Percentiles rank a stretch among this genome's conserved stretches.
Conservation (phyloP, 306 rosid genomes). For the Dryas drummondii region DNA sequence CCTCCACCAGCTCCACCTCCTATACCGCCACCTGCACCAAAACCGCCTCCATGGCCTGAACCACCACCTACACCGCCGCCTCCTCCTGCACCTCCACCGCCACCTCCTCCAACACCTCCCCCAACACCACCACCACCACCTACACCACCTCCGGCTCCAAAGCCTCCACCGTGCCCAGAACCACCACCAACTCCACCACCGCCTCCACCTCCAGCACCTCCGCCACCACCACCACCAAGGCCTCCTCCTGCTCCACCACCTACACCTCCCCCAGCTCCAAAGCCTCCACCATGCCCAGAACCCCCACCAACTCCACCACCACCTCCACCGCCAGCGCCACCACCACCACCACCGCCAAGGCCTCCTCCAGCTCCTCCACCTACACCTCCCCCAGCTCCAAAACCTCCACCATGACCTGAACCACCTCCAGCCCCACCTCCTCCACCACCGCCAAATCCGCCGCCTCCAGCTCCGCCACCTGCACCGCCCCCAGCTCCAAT, state of each 20-base stretch:
- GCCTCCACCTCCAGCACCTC: slow-evolving; percentile 22
- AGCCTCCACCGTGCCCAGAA: slow-evolving; percentile 15
- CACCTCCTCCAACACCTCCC: slow-evolving; percentile 16
- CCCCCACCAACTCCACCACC: slow-evolving; percentile 37
- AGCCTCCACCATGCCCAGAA: slow-evolving; percentile 35
- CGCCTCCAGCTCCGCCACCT: slow-evolving; percentile 19
- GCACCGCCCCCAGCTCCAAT: slow-evolving; percentile 32
- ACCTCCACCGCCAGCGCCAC: slow-evolving; percentile 18
- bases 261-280: slow-evolving; percentile 43
- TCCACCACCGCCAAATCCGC: slow-evolving; percentile 17
- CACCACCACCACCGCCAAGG: slow-evolving; percentile 41
- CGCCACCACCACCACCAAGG: slow-evolving; percentile 35
- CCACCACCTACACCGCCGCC: slow-evolving; percentile 14
- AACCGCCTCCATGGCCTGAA: slow-evolving; percentile 10
- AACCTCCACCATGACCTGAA: slow-evolving; percentile 38
- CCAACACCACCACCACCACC: slow-evolving; percentile 22
- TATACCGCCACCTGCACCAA: slow-evolving; percentile 10
- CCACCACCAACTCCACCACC: slow-evolving; percentile 29
- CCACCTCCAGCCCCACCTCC: slow-evolving; percentile 35
- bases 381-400: slow-evolving; percentile 37
- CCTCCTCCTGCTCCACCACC: slow-evolving; percentile 50
- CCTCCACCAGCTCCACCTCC: slow-evolving; percentile 5
- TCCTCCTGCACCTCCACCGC: slow-evolving; percentile 13
- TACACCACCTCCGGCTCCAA: slow-evolving; percentile 9
- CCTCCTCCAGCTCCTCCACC: slow-evolving; percentile 43